A percentile compares a stretch with the other conserved stretches of the same genome.
Conservation (phyloP, 106 monocot species). For the Posidonia australis region DNA sequence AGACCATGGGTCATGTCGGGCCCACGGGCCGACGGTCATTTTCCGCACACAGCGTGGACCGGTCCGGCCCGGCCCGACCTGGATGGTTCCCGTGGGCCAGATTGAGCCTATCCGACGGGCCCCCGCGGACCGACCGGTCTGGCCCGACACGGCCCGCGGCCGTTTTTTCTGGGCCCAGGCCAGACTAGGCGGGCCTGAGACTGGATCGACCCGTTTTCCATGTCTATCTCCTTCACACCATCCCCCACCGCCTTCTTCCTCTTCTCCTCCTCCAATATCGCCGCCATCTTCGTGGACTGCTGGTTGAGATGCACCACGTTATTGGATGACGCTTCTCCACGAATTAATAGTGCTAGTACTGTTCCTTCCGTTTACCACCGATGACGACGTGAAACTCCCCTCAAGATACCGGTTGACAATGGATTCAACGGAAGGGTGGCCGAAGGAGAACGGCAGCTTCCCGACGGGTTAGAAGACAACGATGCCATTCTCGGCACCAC, state of each 20-base stretch:
- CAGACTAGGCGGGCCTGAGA: no score
- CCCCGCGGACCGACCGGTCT: no score
- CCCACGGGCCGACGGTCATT: no score
- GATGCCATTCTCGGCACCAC: constrained; percentile 9
- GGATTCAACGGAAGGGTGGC: constrained; percentile 10
- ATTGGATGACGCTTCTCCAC: not conserved
- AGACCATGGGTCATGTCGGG: no score
- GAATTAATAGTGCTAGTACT: not conserved
- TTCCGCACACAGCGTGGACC: no score
- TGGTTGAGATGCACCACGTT: not conserved
- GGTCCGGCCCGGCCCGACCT: no score
- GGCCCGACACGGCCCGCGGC: no score
- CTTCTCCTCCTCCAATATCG: constrained; percentile 3
- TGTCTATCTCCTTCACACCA: no score
- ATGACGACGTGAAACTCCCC: not conserved
- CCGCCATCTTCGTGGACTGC: not conserved
- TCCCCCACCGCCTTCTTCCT: not conserved
- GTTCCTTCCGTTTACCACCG: not conserved
- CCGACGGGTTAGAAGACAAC: constrained; percentile 18
- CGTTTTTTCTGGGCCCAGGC: no score
- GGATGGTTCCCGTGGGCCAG: no score
- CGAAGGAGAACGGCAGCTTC: constrained; percentile 14
- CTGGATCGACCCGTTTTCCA: no score
- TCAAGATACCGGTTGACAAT: constrained; percentile 3
- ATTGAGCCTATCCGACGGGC: no score